Percentiles rank a stretch among this genome's conserved stretches.
These are phyloP conservation scores for Diddensiella santjacobensis DNA, from an alignment of 805 yeast genomes.

Conservation along the genomic window DNA sequence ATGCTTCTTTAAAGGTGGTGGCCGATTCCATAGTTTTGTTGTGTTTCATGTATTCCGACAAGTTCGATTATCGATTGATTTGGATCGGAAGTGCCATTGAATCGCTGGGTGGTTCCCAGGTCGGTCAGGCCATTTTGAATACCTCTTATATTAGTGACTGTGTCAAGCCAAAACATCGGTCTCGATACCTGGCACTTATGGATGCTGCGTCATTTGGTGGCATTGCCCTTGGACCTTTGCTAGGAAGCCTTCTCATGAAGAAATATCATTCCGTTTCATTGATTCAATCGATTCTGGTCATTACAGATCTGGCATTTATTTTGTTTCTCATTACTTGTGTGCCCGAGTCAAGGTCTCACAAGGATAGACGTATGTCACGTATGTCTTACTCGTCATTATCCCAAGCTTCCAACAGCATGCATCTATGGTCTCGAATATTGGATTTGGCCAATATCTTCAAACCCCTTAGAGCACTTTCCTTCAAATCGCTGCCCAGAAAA, in stretches of 20 bases:
- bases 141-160: conserved; percentile 71
- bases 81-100: conserved; percentile 42
- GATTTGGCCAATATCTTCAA: conserved; percentile 22
- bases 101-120: conserved; percentile 54
- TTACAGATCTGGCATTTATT: conserved; percentile 6
- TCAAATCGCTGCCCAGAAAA: conserved; percentile 13
- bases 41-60: background rate
- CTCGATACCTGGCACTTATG: conserved; percentile 24
- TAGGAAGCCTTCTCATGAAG: conserved; percentile 23
- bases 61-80: conserved; percentile 26
- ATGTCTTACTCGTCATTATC: conserved; percentile 3
- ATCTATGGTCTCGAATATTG: conserved; percentile 6
- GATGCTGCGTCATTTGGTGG: conserved; percentile 21
- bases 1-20: conserved; percentile 17
- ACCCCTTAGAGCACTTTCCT: conserved; percentile 24
- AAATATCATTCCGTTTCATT: conserved; percentile 5
- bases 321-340: conserved; percentile 7
- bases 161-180: conserved; percentile 54
- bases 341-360: conserved; percentile 23
- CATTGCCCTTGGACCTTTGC: conserved; percentile 27
- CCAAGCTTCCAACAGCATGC: conserved; percentile 1
- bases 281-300: conserved; percentile 7
- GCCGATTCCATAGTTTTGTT: background rate
- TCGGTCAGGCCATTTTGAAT: conserved; percentile 50
- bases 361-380: conserved; percentile 21